A percentile compares a stretch with the other conserved stretches of the same genome.
These are phyloP conservation scores for Testicularia cyperi DNA, from an alignment of 1,284 basidiomycete species.

Conservation along the genomic window DNA sequence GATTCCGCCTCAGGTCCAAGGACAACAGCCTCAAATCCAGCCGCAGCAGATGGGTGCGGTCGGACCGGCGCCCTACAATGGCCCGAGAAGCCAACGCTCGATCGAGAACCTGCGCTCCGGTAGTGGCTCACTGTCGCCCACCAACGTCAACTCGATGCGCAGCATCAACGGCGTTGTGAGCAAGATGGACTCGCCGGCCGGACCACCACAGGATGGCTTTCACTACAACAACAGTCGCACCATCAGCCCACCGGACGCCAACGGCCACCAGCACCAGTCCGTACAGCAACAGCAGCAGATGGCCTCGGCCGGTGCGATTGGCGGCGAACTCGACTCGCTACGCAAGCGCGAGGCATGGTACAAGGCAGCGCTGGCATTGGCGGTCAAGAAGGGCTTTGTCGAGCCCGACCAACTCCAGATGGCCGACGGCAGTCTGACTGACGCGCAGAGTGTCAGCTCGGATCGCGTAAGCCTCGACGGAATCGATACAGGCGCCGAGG, in stretches of 20 bases:
- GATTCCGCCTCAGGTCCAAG: too few species aligned
- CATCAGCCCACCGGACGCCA: constrained; percentile 18
- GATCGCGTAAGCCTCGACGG: constrained; percentile 38
- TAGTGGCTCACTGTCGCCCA: constrained; percentile 31
- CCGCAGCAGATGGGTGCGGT: not conserved
- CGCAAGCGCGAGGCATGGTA: constrained; percentile 83
- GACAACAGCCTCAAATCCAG: too few species aligned
- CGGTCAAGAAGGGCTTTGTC: constrained; percentile 78
- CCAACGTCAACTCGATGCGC: constrained; percentile 33
- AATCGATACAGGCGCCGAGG: constrained; percentile 61
- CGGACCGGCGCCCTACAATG: constrained; percentile 28
- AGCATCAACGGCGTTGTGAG: constrained; percentile 42
- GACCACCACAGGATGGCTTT: constrained; percentile 45
- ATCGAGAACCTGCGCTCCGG: constrained; percentile 46
- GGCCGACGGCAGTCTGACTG: constrained; percentile 31
- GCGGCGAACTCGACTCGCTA: constrained; percentile 73
- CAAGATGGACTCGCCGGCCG: constrained; percentile 36
- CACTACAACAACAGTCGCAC: constrained; percentile 46
- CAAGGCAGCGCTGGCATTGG: constrained; percentile 76
- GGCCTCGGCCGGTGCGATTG: too few species aligned
- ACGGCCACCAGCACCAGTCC: constrained; percentile 15
- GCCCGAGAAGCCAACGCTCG: constrained; percentile 47
- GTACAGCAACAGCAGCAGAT: too few species aligned
- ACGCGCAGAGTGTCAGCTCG: constrained; percentile 20
- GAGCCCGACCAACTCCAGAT: constrained; percentile 64